Conservation (phyloP, 768 basidiomycete genomes). For the Lactifluus piperatus region DNA sequence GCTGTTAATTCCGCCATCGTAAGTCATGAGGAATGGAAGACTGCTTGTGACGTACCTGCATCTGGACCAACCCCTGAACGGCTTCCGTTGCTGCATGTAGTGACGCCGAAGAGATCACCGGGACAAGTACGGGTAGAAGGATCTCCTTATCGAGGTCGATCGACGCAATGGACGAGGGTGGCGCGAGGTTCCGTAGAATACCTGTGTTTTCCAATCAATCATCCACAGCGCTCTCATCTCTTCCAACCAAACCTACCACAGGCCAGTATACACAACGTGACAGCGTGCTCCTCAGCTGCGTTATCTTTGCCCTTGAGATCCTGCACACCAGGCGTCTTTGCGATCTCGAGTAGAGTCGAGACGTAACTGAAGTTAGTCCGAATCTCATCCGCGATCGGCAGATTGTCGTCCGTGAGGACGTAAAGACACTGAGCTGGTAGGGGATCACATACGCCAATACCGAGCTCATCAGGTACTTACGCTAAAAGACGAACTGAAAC, state of each 20-base stretch:
- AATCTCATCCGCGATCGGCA: slow-evolving; percentile 58
- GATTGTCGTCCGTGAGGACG: slow-evolving; percentile 87
- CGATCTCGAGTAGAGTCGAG: slow-evolving; percentile 56
- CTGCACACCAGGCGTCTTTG: slow-evolving; percentile 30
- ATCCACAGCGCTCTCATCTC: not conserved
- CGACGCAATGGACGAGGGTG: slow-evolving; percentile 50
- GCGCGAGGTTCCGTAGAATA: slow-evolving; percentile 64
- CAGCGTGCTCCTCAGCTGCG: slow-evolving; percentile 40
- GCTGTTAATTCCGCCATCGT: not conserved
- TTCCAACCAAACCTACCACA: slow-evolving; percentile 43
- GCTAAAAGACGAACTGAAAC: no score
- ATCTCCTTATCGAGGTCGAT: slow-evolving; percentile 66
- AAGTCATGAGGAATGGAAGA: not conserved
- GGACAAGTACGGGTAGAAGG: slow-evolving; percentile 59
- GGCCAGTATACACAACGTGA: slow-evolving; percentile 55
- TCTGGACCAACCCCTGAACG: slow-evolving; percentile 45
- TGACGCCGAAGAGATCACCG: slow-evolving; percentile 52
- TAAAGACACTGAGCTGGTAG: slow-evolving; percentile 83
- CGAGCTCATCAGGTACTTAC: not conserved
- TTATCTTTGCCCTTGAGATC: slow-evolving; percentile 33
- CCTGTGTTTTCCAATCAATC: slow-evolving; percentile 35
- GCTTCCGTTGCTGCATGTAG: slow-evolving; percentile 40
- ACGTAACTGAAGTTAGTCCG: slow-evolving; percentile 51
- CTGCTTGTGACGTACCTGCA: slow-evolving; percentile 35
- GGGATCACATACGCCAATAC: not conserved